A percentile compares a stretch with the other conserved stretches of the same genome.
phyloP scores from a whole-genome alignment of 176 grass and related monocot genomes.

The Hordeum marinum region DNA sequence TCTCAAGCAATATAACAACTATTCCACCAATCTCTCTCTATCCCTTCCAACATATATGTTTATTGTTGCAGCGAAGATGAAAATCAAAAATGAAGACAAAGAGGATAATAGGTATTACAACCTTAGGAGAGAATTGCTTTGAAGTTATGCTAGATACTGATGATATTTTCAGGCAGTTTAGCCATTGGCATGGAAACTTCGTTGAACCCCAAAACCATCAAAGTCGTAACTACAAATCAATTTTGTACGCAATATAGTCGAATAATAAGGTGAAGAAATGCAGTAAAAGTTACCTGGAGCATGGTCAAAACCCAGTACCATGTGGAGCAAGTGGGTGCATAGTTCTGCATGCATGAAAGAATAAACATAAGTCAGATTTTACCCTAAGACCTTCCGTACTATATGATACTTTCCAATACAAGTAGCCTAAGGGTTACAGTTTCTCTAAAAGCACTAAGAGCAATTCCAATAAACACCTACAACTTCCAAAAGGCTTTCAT shows the following conservation, averaged over 20 bases:
- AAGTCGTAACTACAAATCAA: no score
- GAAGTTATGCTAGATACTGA: not conserved
- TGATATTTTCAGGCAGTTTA: not conserved
- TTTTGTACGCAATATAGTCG: not conserved
- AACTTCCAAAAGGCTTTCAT: no score
- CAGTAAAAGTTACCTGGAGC: conserved; percentile 46
- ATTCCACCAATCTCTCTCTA: no score
- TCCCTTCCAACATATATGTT: not conserved
- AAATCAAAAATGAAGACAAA: not conserved
- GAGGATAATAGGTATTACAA: not conserved
- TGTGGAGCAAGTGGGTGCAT: conserved; percentile 41
- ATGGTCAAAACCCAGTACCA: conserved; percentile 67
- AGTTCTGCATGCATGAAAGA: conserved; percentile 38
- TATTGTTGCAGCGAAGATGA: not conserved
- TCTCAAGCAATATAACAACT: no score
- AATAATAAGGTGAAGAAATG: not conserved
- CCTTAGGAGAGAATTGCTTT: not conserved
- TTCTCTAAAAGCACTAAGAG: no score
- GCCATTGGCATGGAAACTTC: not conserved
- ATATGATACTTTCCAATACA: no score
- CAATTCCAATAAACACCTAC: no score
- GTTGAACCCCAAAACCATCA: not conserved
- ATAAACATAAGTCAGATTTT: not conserved
- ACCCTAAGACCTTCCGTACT: no score
- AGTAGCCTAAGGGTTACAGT: no score